phyloP scores from a whole-genome alignment of 2,329 filamentous ascomycete species.

The Rosellinia necatrix region DNA sequence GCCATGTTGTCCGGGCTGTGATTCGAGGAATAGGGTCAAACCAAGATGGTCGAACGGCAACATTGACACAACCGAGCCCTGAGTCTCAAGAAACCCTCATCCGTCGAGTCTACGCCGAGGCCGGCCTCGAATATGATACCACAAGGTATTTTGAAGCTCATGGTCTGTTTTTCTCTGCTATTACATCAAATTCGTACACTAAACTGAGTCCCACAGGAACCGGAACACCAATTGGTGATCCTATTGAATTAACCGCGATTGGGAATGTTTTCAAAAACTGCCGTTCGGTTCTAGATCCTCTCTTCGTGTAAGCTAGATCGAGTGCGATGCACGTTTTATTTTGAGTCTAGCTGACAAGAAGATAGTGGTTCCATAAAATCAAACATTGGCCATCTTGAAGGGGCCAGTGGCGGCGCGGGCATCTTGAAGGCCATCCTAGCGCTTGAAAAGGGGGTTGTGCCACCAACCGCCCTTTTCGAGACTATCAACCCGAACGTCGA shows the following conservation, averaged over 20 bases:
- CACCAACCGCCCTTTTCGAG: too few relatives aligned
- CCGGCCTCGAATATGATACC: constrained; percentile 2
- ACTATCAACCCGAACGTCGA: too few relatives aligned
- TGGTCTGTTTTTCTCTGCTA: too few relatives aligned
- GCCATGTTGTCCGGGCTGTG: constrained; percentile 7
- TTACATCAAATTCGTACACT: background rate
- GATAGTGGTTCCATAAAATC: too few relatives aligned
- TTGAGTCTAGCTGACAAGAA: too few relatives aligned
- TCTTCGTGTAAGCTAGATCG: constrained; percentile 33
- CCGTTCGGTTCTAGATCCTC: constrained; percentile 25
- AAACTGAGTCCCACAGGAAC: constrained; percentile 40
- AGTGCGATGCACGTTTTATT: too few relatives aligned
- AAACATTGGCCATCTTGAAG: too few relatives aligned
- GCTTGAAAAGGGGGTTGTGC: too few relatives aligned
- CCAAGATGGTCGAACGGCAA: too few relatives aligned
- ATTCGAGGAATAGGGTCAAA: constrained; percentile 5
- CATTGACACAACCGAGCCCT: too few relatives aligned
- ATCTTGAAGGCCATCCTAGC: too few relatives aligned
- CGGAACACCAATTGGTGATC: constrained; percentile 48
- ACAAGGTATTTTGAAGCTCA: background rate
- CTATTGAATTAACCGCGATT: constrained; percentile 46
- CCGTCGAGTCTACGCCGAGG: background rate
- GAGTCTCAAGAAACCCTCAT: background rate
- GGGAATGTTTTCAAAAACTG: constrained; percentile 35
- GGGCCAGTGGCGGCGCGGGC: too few relatives aligned